A percentile compares a stretch with the other conserved stretches of the same genome.
These are phyloP conservation scores for Corrigiola litoralis DNA, from an alignment of 179 eudicot species.

Conservation along the genomic window DNA sequence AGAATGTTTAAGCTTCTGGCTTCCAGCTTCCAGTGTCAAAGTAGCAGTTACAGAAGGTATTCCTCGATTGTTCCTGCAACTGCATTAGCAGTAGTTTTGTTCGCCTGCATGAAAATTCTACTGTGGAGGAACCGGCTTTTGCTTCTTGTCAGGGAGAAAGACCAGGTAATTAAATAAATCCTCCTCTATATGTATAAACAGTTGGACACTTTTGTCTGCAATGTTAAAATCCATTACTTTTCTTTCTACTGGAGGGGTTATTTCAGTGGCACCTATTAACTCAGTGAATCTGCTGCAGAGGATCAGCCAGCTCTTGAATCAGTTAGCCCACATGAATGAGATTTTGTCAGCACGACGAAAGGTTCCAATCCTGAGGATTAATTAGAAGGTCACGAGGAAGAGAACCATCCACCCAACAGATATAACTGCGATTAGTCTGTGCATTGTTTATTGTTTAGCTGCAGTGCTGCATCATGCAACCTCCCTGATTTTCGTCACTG, in stretches of 20 bases:
- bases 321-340: constrained; percentile 59
- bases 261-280: not conserved
- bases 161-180: constrained; percentile 34
- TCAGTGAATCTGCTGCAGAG: constrained; percentile 32
- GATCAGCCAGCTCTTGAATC: constrained; percentile 57
- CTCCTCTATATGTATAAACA: not conserved
- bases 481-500: not conserved
- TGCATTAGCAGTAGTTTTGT: constrained; percentile 21
- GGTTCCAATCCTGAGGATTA: constrained; percentile 50
- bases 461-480: not conserved
- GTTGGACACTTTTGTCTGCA: not conserved
- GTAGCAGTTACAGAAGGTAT: constrained; percentile 9
- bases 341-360: constrained; percentile 38
- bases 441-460: not conserved
- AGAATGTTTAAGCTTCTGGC: constrained; percentile 3
- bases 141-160: constrained; percentile 36
- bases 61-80: constrained; percentile 27
- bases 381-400: constrained; percentile 14
- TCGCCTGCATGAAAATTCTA: constrained; percentile 29
- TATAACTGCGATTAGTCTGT: constrained; percentile 4
- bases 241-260: not conserved
- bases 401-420: not conserved
- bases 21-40: not conserved
- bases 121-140: constrained; percentile 37
- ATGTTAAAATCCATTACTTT: not conserved